Evolutionary conservation across 2,329 filamentous ascomycete genomes (phyloP), one percentile per base, ranked within the genome.

Genomic region (Aulographum hederae): DNA sequence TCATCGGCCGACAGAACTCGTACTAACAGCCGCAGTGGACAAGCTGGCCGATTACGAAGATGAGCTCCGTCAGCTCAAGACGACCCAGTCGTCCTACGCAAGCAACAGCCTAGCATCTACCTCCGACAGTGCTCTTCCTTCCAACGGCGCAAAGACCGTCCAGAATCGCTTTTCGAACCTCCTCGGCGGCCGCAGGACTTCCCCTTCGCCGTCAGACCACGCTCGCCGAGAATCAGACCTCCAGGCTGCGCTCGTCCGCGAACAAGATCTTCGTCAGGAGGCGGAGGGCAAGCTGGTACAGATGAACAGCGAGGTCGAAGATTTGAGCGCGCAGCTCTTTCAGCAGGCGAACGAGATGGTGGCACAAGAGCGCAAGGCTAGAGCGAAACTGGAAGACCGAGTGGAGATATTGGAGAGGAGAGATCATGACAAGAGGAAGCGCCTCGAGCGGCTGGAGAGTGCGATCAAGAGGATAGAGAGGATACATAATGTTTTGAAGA

Each of bases 291-390:
- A 69, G 38, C 58, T 81, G 14, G 63, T 63, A 39, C 67, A 71
- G 31, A 76, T 78, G 31, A 73, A 69, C 44, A 63, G 59, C 10
- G 80, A 89, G 57, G 66, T 86, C 14, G 80, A 86, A 53, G 80
- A 89, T 54, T 58, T 89, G 39, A 79, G 69, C 45, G 75, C 69
- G 14, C 67, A 66, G 31, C 57, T 89, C 33, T 89, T 89, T 50
- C 73, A 79, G 55, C 74, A 85, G 57, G 80, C 80, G 32, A 89
- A 89, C 50, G 73, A 84, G 54, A 89, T 89, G 80, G 80, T 89
- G 14, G 78, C 80, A 2, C 61, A 66, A 13, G 80, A 89, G 59
- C 60, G 80, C 27, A 65, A 70, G 34, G 76, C 75, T 20, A 59
- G 78, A 36, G 77, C 76, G 4, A 68, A 65, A 45, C 61, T 89